Evolutionary conservation across 2,329 filamentous ascomycete species (phyloP), one percentile per base, ranked within the genome.

Genomic region (Talaromyces pinophilus): DNA sequence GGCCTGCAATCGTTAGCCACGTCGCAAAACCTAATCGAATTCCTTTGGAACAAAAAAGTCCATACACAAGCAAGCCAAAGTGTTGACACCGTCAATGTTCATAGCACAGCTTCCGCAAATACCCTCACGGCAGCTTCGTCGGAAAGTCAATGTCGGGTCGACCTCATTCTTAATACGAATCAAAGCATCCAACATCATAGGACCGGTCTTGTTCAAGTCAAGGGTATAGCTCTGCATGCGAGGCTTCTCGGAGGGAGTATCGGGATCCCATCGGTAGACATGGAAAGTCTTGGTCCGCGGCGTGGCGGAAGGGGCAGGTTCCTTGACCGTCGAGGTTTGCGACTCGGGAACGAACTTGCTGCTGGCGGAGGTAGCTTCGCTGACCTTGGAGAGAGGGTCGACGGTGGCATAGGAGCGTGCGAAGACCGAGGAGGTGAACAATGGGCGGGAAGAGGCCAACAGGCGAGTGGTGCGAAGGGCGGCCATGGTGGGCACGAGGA

Each of bases 1-100:
- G 92, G 87, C 94, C 93, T 97, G 74, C 69, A 19, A 40, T 40
- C 40, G 62, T 60, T 35, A 69, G 71, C 70, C 61, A 69, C 40
- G 28, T 30, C 57, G 22, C 13, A 30, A 30, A 33, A 22, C 38
- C 13, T 28, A 1, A 44, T 28, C 10, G 5, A 52, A 33, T 33
- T 19, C 17, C 6, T 19, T 7, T n/a, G 13, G n/a, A 40, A 38
- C 1, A 11, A 30, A 7, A 13, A 6, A 33, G 4, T 5, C 13
- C 91, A 74, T 92, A 97, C 95, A 99, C 78, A 99, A 84, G 83
- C 95, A 99, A 72, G 95, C 95, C 75, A 99, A 83, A 66, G 95
- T 99, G 85, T 99, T 99, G 76, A 96, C 91, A 80, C 95, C 95
- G 80, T 98, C 96, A 80, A 99, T 98, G 86, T 99, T 99, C 95